Base-by-base conservation (phyloP, 2,329 filamentous ascomycete species). In the Hypoxylon sp. region DNA sequence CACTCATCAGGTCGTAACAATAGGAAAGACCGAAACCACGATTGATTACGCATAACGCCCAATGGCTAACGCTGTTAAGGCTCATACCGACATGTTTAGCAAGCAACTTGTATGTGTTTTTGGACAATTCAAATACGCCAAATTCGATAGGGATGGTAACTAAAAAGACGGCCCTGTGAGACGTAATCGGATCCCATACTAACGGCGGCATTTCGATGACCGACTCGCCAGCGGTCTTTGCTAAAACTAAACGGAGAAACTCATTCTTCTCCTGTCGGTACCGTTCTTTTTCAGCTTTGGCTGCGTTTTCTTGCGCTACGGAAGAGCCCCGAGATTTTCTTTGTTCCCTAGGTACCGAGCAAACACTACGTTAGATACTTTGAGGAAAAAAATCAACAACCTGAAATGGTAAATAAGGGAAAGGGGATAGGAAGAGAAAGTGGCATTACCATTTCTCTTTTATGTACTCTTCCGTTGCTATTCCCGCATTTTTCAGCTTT, bases 1-100 rank as follows among this genome's bases (percentile, higher is more conserved):
- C 76, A 55, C 76, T 78, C 75, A 76, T 77, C 7, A 77, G 65
- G 55, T 77, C 75, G 57, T 78, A 77, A 55, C 67, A 73, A 60
- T 68, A 76, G 49, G 72, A 76, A 28, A 62, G 43, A 17, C 60
- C 67, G 25, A 68, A 60, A 46, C 72, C 66, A 13, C 74, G 75
- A 60, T 76, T 74, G 38, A 77, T 65, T 23, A 76, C 75, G 28
- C 71, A 75, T 48, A 77, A 63, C 2, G 72, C 73, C 76, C 73
- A 77, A 53, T 77, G 75, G 45, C 70, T 75, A 50, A 78, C 68
- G 60, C 74, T 76, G 46, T 72, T 68, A 36, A 75, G 65, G 59
- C 67, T 76, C 75, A 77, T 76, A 38, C 74, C 75, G 51, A 78
- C 67, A 46, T 76, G 72, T 45, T 68, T 72, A 5, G 74, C 75